Conservation (phyloP, 1,284 basidiomycete genomes). For the Cutaneotrichosporon arboriforme region DNA sequence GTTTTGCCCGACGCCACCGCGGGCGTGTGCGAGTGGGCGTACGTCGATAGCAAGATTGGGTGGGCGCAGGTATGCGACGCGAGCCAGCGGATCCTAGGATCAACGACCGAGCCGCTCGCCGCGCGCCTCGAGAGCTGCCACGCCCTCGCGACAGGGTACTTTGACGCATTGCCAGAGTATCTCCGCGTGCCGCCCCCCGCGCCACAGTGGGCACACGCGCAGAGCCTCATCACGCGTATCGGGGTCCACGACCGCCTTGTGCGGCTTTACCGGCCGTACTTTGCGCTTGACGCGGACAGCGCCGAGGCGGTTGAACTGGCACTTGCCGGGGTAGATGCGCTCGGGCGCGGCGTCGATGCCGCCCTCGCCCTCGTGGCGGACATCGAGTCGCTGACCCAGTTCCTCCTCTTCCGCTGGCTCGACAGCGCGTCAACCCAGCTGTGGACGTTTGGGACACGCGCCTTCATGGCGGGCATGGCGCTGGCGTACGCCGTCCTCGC, state of each 20-base stretch:
- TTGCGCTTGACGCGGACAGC: background rate
- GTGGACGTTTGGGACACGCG: background rate
- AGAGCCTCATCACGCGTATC: conserved; percentile 26
- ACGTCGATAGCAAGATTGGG: background rate
- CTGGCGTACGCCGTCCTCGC: conserved; percentile 5
- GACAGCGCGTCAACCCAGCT: background rate
- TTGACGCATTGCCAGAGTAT: background rate
- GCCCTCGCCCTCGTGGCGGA: background rate
- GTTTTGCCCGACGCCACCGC: too few relatives aligned
- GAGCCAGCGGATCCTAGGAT: background rate
- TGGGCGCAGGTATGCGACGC: background rate
- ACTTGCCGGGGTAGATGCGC: background rate
- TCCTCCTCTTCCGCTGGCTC: conserved; percentile 2
- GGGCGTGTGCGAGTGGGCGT: conserved; percentile 1
- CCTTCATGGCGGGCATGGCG: conserved; percentile 2
- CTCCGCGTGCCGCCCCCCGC: conserved; percentile 21
- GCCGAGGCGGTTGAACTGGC: background rate
- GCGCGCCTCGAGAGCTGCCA: background rate
- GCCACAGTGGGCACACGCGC: conserved; percentile 33
- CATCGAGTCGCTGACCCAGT: background rate
- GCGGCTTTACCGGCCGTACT: background rate
- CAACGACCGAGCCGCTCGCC: background rate
- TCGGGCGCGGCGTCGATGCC: background rate
- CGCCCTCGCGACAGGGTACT: background rate
- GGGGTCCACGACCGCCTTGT: background rate